Percentiles rank a stretch among this genome's conserved stretches.
Evolutionary conservation across 23 red algal species (phyloP).

Genomic region (Gracilaria gracilis): DNA sequence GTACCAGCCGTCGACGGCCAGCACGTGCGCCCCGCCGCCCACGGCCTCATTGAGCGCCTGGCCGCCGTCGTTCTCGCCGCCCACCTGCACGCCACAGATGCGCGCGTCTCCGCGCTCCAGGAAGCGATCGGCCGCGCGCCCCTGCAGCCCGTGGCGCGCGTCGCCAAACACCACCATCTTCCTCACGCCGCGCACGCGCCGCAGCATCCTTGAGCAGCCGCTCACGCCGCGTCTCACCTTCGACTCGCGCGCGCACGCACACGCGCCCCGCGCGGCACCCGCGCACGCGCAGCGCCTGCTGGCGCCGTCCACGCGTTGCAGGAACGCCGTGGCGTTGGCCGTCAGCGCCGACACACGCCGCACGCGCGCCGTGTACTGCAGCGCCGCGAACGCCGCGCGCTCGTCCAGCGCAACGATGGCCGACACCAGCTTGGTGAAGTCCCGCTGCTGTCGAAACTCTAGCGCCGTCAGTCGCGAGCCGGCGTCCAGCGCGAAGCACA

Average conservation of each 20-base stretch:
- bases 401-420: conserved; percentile 4
- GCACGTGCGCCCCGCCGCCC: not conserved
- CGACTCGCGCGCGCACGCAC: not conserved
- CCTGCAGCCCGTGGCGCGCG: not conserved
- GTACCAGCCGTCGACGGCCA: conserved; percentile 1
- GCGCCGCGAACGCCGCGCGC: not conserved
- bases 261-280: not conserved
- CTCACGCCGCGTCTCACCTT: not conserved
- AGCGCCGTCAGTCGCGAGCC: not conserved
- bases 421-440: not conserved
- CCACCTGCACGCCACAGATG: not conserved
- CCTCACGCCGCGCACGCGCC: not conserved
- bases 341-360: not conserved
- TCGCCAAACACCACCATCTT: conserved; percentile 28
- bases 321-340: not conserved
- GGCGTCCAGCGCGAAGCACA: conserved; percentile 34
- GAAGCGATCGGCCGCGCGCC: not conserved
- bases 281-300: not conserved
- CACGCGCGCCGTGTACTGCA: not conserved
- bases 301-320: not conserved
- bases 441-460: not conserved
- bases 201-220: not conserved
- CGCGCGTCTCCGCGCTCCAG: not conserved
- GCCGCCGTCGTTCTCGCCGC: not conserved
- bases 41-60: not conserved